Conservation (phyloP, 164 flowering plant species). For the Hamamelis virginiana region DNA sequence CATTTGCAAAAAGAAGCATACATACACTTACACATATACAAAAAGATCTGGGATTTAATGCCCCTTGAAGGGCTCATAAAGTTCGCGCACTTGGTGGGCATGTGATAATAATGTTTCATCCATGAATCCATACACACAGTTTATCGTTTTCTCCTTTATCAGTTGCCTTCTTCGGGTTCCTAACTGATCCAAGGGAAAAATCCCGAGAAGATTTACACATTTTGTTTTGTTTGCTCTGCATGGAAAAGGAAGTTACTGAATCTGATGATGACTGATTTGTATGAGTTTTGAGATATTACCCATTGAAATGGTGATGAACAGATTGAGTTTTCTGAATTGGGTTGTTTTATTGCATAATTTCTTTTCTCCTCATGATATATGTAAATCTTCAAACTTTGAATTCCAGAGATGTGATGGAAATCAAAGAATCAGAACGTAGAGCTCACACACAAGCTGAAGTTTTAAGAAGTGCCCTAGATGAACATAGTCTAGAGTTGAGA, state of each 20-base stretch:
- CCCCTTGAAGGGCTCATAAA: neutral
- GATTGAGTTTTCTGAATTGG: neutral
- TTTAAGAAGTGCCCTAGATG: slow-evolving; percentile 67
- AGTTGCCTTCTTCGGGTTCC: neutral
- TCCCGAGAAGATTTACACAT: neutral
- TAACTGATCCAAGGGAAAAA: neutral
- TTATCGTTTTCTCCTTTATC: neutral
- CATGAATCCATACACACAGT: neutral
- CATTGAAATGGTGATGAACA: neutral
- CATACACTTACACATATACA: neutral
- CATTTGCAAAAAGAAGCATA: too few species aligned
- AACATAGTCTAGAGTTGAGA: slow-evolving; percentile 85
- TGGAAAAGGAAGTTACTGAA: neutral
- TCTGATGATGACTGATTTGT: neutral
- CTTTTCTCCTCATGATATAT: neutral
- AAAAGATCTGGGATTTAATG: neutral
- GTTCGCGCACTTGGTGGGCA: neutral
- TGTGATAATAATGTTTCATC: neutral
- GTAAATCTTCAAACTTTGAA: neutral
- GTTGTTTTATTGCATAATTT: neutral
- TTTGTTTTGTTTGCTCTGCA: neutral
- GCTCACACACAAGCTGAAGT: slow-evolving; percentile 73
- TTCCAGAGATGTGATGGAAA: slow-evolving; percentile 67
- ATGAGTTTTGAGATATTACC: neutral
- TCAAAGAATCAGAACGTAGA: slow-evolving; percentile 81